Base-by-base conservation (phyloP, 2,329 filamentous ascomycete species). In the Daldinia sp. region DNA sequence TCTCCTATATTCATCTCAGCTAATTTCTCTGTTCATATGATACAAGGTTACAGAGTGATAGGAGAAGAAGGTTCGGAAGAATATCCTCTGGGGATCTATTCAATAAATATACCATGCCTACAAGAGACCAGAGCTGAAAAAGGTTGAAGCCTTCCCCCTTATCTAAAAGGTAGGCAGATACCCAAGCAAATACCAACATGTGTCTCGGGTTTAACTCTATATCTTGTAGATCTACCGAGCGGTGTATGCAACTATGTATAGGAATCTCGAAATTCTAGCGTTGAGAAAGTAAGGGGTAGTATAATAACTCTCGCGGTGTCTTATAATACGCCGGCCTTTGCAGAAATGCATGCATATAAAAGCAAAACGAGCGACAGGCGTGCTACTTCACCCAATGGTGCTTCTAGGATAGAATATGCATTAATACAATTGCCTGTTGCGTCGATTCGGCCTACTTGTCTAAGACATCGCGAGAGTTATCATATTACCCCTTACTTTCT, bases 1-100 rank as follows among this genome's bases (percentile, higher is more conserved):
- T 66, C 63, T 19, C 54, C 67, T 50, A 70, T 19, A 19, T 37
- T 68, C 50, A 61, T 62, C 23, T 48, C 29, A 21, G 23, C 13
- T 17, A 4, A 4, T 13, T 53, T n/a, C 23, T 53, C 9, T 3
- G 15, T 39, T 19, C 8, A 29, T 37, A n/a, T 2, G 4, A 6
- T 30, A 17, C 11, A n/a, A 6, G 13, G 9, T 17, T 19, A 41
- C 11, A 8, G 10, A 27, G 21, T n/a, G 9, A 8, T 15, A 30
- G 23, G 15, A 19, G 2, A 4, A 29, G 48, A 11, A 17, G 13
- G n/a, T n/a, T n/a, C n/a, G n/a, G n/a, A n/a, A 39, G 3, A 9
- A n/a, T 4, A 11, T 30, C 25, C 30, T 15, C 47, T 9, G 13
- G 13, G 39, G n/a, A 8, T 2, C 3, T 1, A 4, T 45, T 45